phyloP scores from a whole-genome alignment of 768 basidiomycete genomes.

The Lyophyllum semitale region DNA sequence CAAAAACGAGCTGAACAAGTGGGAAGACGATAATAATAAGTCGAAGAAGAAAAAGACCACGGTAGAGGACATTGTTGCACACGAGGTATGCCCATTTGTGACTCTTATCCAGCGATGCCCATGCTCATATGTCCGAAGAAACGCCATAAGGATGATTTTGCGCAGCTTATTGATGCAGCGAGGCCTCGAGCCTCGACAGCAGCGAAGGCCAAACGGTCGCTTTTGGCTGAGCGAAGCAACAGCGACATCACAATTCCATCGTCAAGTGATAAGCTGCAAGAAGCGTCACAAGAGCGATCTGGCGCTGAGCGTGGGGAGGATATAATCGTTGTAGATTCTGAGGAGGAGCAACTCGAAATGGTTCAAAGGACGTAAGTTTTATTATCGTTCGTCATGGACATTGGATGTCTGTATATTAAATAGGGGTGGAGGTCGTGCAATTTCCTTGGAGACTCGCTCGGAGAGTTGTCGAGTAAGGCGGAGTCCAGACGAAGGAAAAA shows the following conservation, averaged over 20 bases:
- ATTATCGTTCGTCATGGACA: background rate
- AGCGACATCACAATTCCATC: background rate
- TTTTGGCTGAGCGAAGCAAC: conserved; percentile 18
- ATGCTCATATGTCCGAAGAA: conserved; percentile 27
- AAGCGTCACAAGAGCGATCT: background rate
- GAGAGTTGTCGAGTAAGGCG: background rate
- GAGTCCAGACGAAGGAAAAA: background rate
- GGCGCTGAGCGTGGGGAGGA: conserved; percentile 14
- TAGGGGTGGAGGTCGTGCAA: background rate
- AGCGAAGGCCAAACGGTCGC: background rate
- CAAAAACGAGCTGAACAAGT: conserved; percentile 52
- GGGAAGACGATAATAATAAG: conserved; percentile 56
- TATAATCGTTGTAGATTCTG: conserved; percentile 36
- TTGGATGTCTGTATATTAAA: background rate
- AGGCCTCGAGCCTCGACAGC: conserved; percentile 20
- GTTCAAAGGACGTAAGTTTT: background rate
- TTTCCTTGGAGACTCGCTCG: background rate
- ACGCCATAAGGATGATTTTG: conserved; percentile 41
- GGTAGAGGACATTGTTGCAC: conserved; percentile 37
- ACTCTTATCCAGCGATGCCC: background rate
- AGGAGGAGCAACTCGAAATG: conserved; percentile 28
- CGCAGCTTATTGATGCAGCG: conserved; percentile 37
- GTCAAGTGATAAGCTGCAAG: background rate
- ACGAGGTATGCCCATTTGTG: conserved; percentile 35
- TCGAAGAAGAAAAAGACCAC: conserved; percentile 40